A percentile compares a stretch with the other conserved stretches of the same genome.
Evolutionary conservation across 2,329 filamentous ascomycete genomes (phyloP).

Genomic region (Lasiodiplodia theobromae): DNA sequence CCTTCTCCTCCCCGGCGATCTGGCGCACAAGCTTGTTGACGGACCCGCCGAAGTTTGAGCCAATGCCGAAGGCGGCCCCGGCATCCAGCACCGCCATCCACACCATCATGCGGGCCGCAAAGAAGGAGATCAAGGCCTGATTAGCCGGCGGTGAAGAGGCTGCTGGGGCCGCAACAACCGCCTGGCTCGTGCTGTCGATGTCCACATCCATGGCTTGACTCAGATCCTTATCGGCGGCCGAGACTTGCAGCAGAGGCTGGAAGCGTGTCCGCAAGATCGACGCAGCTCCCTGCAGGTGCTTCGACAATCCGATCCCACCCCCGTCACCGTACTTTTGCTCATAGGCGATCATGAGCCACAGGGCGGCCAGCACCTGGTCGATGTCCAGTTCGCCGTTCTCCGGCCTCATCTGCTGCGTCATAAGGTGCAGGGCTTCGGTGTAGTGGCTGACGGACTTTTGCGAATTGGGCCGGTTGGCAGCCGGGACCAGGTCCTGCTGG

Average conservation of each 20-base stretch:
- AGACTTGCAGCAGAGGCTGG: conserved; percentile 29
- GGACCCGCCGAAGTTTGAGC: conserved; percentile 34
- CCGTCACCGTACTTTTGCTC: conserved; percentile 50
- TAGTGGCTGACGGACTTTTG: conserved; percentile 34
- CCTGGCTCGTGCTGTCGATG: conserved; percentile 14
- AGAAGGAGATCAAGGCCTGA: conserved; percentile 38
- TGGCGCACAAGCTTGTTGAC: conserved; percentile 30
- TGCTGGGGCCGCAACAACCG: neutral
- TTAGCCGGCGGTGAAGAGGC: conserved; percentile 1
- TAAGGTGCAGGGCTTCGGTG: conserved; percentile 40
- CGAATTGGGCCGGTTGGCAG: neutral
- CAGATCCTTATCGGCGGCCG: conserved; percentile 1
- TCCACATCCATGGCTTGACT: conserved; percentile 10
- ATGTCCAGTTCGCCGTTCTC: conserved; percentile 37
- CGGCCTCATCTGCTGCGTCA: conserved; percentile 41
- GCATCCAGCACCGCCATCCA: conserved; percentile 45
- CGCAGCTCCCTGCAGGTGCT: conserved; percentile 45
- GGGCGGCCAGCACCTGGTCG: conserved; percentile 41
- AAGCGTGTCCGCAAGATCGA: conserved; percentile 40
- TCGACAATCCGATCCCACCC: conserved; percentile 39
- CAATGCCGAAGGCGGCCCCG: conserved; percentile 43
- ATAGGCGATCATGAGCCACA: conserved; percentile 49
- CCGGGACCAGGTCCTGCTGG: conserved; percentile 33
- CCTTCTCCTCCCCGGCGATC: conserved; percentile 40
- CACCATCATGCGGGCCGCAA: conserved; percentile 44